Conservation (phyloP, 2,329 filamentous ascomycete species). For the Monosporascus cannonballus region DNA sequence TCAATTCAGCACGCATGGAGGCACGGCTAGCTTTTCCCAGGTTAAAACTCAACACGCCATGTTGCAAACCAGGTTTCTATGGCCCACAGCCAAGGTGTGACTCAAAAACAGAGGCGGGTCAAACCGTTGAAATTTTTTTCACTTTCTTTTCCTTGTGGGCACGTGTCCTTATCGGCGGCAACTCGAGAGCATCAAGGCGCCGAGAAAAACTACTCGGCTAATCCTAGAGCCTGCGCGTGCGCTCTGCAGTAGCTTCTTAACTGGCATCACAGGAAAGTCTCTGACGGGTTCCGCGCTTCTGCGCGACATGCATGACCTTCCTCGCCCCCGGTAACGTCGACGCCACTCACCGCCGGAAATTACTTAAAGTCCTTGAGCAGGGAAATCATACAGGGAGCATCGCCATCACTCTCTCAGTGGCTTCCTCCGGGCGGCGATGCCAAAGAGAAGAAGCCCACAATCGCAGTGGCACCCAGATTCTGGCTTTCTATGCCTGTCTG, state of each 20-base stretch:
- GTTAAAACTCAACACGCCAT: not conserved
- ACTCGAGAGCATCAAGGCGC: constrained; percentile 28
- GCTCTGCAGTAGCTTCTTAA: constrained; percentile 38
- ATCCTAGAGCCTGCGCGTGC: constrained; percentile 23
- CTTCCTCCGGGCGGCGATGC: constrained; percentile 4
- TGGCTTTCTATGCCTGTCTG: constrained; percentile 46
- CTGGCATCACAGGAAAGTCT: constrained; percentile 43
- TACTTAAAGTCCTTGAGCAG: constrained; percentile 32
- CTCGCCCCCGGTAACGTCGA: constrained; percentile 44
- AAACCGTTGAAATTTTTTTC: constrained; percentile 42
- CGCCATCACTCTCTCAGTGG: constrained; percentile 14
- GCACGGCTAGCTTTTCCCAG: no score
- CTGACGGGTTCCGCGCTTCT: constrained; percentile 35
- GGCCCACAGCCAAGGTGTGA: constrained; percentile 1
- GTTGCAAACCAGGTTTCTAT: constrained; percentile 5
- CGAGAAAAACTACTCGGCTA: no score
- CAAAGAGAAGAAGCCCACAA: not conserved
- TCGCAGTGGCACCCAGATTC: constrained; percentile 24
- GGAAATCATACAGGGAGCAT: constrained; percentile 12
- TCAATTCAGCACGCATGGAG: no score
- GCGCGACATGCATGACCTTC: constrained; percentile 18
- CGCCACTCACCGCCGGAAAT: constrained; percentile 32
- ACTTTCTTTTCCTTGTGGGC: constrained; percentile 36
- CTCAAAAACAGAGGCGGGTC: constrained; percentile 15
- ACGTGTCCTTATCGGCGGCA: constrained; percentile 54